Conservation (phyloP, 2,329 filamentous ascomycete genomes). For the Colletotrichum kahawae region DNA sequence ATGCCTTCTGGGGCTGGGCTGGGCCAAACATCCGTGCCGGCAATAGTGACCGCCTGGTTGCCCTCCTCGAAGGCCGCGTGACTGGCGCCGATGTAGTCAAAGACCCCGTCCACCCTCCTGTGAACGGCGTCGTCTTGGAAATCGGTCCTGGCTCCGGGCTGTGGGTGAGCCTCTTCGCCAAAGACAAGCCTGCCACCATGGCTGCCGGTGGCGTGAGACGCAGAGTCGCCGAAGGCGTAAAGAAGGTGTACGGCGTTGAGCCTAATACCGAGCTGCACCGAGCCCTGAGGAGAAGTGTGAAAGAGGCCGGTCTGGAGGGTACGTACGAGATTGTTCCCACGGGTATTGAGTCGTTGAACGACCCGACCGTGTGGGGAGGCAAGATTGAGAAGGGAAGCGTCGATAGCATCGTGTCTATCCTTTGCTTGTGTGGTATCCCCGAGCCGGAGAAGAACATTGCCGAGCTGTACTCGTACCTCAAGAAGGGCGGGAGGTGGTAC, state of each 20-base stretch:
- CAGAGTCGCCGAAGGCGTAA: slow-evolving; percentile 12
- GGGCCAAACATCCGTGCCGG: slow-evolving; percentile 55
- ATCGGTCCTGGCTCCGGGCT: slow-evolving; percentile 66
- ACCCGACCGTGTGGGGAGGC: slow-evolving; percentile 45
- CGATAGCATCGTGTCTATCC: slow-evolving; percentile 64
- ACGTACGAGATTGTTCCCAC: slow-evolving; percentile 67
- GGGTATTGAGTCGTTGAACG: slow-evolving; percentile 63
- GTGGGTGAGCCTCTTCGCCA: slow-evolving; percentile 61
- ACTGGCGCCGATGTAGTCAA: slow-evolving; percentile 39
- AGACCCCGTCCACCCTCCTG: slow-evolving; percentile 37
- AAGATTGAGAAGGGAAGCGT: slow-evolving; percentile 55
- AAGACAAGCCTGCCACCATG: not conserved
- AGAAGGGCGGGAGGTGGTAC: slow-evolving; percentile 67
- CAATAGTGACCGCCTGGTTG: slow-evolving; percentile 49
- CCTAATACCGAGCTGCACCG: slow-evolving; percentile 62
- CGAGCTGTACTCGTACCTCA: slow-evolving; percentile 62
- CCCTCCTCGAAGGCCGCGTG: slow-evolving; percentile 58
- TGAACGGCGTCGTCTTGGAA: slow-evolving; percentile 62
- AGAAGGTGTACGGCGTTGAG: slow-evolving; percentile 66
- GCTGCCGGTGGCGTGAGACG: not conserved
- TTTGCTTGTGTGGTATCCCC: slow-evolving; percentile 69
- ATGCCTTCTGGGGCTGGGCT: slow-evolving; percentile 61
- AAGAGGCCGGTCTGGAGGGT: slow-evolving; percentile 56
- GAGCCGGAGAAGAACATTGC: slow-evolving; percentile 60
- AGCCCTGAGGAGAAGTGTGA: slow-evolving; percentile 50